These are phyloP conservation scores for Apophysomyces ossiformis DNA, from an alignment of 371 early-diverging fungal genomes.

Conservation along the genomic window DNA sequence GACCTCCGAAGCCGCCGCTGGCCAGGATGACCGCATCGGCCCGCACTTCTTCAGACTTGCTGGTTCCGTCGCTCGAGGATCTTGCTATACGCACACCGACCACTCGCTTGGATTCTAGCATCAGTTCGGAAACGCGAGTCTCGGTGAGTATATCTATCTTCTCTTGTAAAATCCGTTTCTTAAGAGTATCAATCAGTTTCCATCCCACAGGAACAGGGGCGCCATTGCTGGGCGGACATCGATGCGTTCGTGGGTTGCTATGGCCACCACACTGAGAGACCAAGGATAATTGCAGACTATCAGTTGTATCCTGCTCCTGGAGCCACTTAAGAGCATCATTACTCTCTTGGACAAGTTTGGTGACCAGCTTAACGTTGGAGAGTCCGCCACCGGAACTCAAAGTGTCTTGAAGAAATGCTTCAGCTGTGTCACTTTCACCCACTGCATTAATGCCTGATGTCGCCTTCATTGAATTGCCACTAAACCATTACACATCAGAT, in stretches of 20 bases:
- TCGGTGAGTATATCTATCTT: constrained; percentile 54
- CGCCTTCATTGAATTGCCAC: constrained; percentile 83
- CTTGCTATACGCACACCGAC: constrained; percentile 20
- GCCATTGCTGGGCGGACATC: constrained; percentile 45
- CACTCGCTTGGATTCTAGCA: constrained; percentile 10
- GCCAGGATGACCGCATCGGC: constrained; percentile 38
- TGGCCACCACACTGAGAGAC: constrained; percentile 83
- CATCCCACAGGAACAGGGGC: constrained; percentile 70
- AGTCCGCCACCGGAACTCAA: constrained; percentile 73
- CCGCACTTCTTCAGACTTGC: constrained; percentile 22
- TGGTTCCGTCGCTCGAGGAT: constrained; percentile 10
- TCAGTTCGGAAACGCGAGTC: constrained; percentile 36
- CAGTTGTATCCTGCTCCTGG: constrained; percentile 28
- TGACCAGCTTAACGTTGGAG: constrained; percentile 58
- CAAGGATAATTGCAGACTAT: constrained; percentile 57
- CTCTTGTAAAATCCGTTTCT: constrained; percentile 24
- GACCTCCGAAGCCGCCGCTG: constrained; percentile 44
- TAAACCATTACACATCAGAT: constrained; percentile 4
- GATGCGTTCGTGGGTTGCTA: constrained; percentile 74
- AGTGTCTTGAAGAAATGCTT: constrained; percentile 74
- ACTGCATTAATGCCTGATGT: constrained; percentile 90
- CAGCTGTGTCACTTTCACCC: constrained; percentile 66
- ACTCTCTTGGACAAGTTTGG: constrained; percentile 67
- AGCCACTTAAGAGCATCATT: constrained; percentile 77
- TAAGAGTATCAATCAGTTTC: constrained; percentile 61